A percentile compares a stretch with the other conserved stretches of the same genome.
Evolutionary conservation across 73 alveolate genomes (phyloP).

Genomic region (Breviolum minutum): DNA sequence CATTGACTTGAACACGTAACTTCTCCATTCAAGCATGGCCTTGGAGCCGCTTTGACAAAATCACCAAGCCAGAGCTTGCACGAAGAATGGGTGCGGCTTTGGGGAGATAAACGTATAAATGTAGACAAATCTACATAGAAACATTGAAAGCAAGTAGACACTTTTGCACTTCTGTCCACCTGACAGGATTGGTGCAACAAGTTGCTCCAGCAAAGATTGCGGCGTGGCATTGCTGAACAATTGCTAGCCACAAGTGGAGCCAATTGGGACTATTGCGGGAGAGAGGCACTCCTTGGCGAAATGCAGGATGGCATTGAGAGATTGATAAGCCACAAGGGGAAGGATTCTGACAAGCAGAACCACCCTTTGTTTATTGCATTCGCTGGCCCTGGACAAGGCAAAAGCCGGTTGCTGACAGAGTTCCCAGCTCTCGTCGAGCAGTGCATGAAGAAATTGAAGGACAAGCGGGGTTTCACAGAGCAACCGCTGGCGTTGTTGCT

Average conservation of each 20-base stretch:
- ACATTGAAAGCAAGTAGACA: no score
- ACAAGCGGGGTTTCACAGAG: no score
- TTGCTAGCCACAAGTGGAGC: conserved; percentile 24
- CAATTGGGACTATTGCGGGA: conserved; percentile 75
- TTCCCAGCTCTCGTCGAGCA: conserved; percentile 17
- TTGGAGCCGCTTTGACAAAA: no score
- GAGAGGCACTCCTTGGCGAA: neutral
- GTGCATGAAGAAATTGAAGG: neutral
- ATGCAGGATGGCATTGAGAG: conserved; percentile 6
- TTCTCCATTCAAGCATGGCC: no score
- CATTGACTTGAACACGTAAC: no score
- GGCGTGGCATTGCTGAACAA: neutral
- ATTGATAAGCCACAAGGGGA: neutral
- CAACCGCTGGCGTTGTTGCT: conserved; percentile 32
- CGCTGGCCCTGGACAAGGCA: conserved; percentile 87
- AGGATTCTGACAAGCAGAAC: conserved; percentile 12
- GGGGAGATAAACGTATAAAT: no score
- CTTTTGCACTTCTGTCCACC: no score
- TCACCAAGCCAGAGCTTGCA: no score
- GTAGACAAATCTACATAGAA: no score
- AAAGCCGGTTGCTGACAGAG: conserved; percentile 47
- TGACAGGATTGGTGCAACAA: conserved; percentile 69
- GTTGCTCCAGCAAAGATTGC: conserved; percentile 22
- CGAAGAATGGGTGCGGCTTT: no score
- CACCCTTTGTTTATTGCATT: conserved; percentile 25